Evolutionary conservation across 2,329 filamentous ascomycete genomes (phyloP).

Genomic region (Penicillium janthinellum): DNA sequence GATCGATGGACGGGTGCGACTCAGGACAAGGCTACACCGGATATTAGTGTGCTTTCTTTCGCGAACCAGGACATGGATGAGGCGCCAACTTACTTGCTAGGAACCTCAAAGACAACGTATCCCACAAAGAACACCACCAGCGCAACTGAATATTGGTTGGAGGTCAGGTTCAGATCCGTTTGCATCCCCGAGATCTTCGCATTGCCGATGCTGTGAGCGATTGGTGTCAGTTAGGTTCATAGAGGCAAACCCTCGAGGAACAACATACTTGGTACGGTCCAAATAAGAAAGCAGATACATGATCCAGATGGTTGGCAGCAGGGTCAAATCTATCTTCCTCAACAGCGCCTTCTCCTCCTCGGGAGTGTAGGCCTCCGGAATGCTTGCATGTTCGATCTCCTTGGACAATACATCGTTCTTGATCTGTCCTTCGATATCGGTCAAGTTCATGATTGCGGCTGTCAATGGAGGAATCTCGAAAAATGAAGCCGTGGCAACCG

Average conservation of each 20-base stretch:
- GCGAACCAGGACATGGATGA: too few species aligned
- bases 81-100: constrained; percentile 46
- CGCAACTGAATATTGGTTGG: constrained; percentile 53
- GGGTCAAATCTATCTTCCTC: constrained; percentile 47
- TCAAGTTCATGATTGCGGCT: constrained; percentile 2
- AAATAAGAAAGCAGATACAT: constrained; percentile 55
- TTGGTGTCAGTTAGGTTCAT: neutral
- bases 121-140: constrained; percentile 58
- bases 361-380: constrained; percentile 14
- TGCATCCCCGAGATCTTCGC: constrained; percentile 31
- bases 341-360: constrained; percentile 49
- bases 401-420: constrained; percentile 17
- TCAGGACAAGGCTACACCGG: constrained; percentile 46
- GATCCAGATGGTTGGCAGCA: constrained; percentile 53
- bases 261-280: constrained; percentile 30
- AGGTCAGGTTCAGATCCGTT: constrained; percentile 22
- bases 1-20: constrained; percentile 52
- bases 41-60: neutral
- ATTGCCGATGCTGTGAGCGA: constrained; percentile 24
- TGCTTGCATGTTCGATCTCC: constrained; percentile 23
- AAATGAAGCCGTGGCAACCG: neutral
- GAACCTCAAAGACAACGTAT: constrained; percentile 58
- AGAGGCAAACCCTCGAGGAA: neutral
- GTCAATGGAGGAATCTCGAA: neutral
- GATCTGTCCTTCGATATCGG: neutral